Base-by-base conservation (phyloP, 768 basidiomycete genomes). In the Daedalea quercina region DNA sequence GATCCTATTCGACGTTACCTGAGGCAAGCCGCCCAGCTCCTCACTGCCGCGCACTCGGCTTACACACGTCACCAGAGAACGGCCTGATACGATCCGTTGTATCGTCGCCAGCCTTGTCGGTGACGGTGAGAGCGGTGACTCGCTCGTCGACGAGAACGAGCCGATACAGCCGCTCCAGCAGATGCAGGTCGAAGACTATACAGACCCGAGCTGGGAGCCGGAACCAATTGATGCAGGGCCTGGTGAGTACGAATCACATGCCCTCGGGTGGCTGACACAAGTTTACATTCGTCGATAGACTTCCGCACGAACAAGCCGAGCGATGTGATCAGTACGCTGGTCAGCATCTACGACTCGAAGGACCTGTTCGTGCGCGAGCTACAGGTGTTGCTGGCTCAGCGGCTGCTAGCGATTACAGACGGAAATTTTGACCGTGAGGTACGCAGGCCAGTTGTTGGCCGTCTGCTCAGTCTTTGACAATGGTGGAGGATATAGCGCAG, bases 181-280 rank as follows among this genome's bases (percentile, higher is more conserved):
- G 50, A 70, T 76, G 2, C 84, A 89, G 45, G 76, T 81, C 47
- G 95, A 98, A 58, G 91, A 97, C 57, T 97, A 88, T 62, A 77
- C 76, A 1, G 94, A 99, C 65, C 85, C 90, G 0, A 86, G 90
- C 54, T 99, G 96, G 96, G 84, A 88, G 43, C 96, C 96, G 0
- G 94, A 97, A 64, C 94, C 96, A 0, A 79, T 94, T 51, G 96
- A 99, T 67, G 96, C 96, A 28, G 96, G 94, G 0, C 91, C 92
- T 52, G 89, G 94, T 94, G 57, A 53, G 74, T 63, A 20, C 24
- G 4, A 7, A 4, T 12, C 9, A 44, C 2, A 1, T 2, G 17
- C 31, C 15, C 24, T 19, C 17, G 23, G 9, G 2, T 13, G 20
- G 3, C 11, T 4, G 12, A 44, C 44, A 8, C 23, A 46, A 4